A percentile compares a stretch with the other conserved stretches of the same genome.
These are phyloP conservation scores for Euphorbia celastroides DNA, from an alignment of 441 rosid species.

Conservation along the genomic window DNA sequence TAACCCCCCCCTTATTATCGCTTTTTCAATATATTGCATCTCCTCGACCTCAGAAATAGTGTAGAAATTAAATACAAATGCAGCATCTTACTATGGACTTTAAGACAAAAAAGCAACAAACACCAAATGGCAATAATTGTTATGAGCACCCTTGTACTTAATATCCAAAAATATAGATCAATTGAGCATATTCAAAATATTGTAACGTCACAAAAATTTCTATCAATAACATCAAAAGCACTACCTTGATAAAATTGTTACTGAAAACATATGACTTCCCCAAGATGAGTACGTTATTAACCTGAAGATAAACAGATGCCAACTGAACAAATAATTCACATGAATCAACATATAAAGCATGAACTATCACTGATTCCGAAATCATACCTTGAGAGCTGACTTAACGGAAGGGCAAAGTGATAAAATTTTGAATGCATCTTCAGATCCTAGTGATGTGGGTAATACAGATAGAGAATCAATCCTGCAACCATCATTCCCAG, in stretches of 20 bases:
- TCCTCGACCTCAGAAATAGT: background rate
- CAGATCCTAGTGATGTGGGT: slow-evolving; percentile 58
- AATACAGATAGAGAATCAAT: slow-evolving; percentile 81
- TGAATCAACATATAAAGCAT: slow-evolving; percentile 4
- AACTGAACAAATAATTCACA: slow-evolving; percentile 16
- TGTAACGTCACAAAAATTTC: background rate
- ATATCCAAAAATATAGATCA: background rate
- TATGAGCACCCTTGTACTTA: background rate
- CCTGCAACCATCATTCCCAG: slow-evolving; percentile 49
- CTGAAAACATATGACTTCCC: slow-evolving; percentile 76
- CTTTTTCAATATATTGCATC: background rate
- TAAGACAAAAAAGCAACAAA: too few relatives aligned
- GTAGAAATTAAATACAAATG: background rate
- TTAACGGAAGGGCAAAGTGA: slow-evolving; percentile 71
- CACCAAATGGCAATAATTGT: background rate
- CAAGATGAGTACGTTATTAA: slow-evolving; percentile 61
- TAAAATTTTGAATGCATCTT: slow-evolving; percentile 79
- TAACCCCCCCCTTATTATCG: background rate
- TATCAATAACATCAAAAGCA: slow-evolving; percentile 1
- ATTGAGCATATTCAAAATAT: background rate
- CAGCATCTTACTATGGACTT: too few relatives aligned
- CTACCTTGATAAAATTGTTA: slow-evolving; percentile 76
- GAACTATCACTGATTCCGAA: slow-evolving; percentile 7
- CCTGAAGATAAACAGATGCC: slow-evolving; percentile 41
- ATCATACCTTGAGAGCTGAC: slow-evolving; percentile 67